Base-by-base conservation (phyloP, 2,329 filamentous ascomycete genomes). In the Thielaviopsis ethacetica region DNA sequence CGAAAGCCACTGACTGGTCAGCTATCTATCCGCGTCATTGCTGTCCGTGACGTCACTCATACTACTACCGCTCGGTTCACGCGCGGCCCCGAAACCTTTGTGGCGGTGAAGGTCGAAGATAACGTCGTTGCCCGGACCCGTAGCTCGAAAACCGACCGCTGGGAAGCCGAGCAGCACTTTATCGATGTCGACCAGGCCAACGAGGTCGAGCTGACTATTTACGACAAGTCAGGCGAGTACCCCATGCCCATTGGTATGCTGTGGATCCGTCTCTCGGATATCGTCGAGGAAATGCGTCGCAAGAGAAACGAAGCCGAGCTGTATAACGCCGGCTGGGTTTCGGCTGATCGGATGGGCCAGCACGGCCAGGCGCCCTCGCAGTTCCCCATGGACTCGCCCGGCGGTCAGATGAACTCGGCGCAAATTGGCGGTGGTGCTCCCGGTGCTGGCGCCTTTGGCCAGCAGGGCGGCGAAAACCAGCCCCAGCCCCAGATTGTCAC, bases 181-280 rank as follows among this genome's bases (percentile, higher is more conserved):
- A 85, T 98, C 62, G 88, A 93, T 63, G 93, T 98, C 59, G 91
- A 97, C 72, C 97, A 97, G 75, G 93, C 93, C 57, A 98, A 98
- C 71, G 93, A 98, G 72, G 89, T 98, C 62, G 93, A 98, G 69
- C 81, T 98, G 58, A 97, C 90, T 0, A 91, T 98, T 12, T 98
- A 98, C 71, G 93, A 98, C 70, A 96, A 95, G 73, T 85, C 90
- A 1, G 84, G 85, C 63, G 91, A 96, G 66, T 87, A 95, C 65
- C 85, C 91, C 15, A 83, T 94, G 56, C 93, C 93, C 49, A 95
- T 98, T 66, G 93, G 86, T 59, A 84, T 98, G 78, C 79, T 97
- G 15, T 98, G 93, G 93, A 84, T 98, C 61, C 81, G 93, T 62
- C 91, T 98, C 67, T 95, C 93, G 17, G 93, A 98, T 70, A 95